Percentiles rank a stretch among this genome's conserved stretches.
Evolutionary conservation across 257 asterid genomes (phyloP).

Genomic region (Rubia yunnanensis): DNA sequence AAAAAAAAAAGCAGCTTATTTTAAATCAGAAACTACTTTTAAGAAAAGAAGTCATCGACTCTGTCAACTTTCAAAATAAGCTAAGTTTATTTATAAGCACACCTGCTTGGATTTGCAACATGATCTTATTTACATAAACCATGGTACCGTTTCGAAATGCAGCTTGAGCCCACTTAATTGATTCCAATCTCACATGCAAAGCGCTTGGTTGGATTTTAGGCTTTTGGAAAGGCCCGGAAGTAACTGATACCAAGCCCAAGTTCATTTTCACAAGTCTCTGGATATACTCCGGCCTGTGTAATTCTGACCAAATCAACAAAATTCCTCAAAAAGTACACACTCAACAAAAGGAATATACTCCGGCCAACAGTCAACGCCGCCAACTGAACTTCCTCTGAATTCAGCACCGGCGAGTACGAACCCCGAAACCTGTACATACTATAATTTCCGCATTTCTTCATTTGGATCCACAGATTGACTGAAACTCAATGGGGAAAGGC

Average conservation of each 20-base stretch:
- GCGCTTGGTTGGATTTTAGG: neutral
- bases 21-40: too few relatives aligned
- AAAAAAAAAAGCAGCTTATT: too few relatives aligned
- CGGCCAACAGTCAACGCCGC: neutral
- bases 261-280: neutral
- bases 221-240: neutral
- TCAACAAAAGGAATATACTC: neutral
- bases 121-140: too few relatives aligned
- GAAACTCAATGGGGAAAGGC: conserved; percentile 64
- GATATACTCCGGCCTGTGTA: neutral
- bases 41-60: too few relatives aligned
- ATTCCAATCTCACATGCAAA: too few relatives aligned
- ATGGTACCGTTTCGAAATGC: too few relatives aligned
- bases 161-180: too few relatives aligned
- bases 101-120: too few relatives aligned
- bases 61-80: too few relatives aligned
- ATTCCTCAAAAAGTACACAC: neutral
- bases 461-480: neutral
- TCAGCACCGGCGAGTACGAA: too few relatives aligned
- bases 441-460: neutral
- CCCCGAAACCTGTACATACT: neutral
- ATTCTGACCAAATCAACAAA: neutral
- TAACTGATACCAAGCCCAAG: neutral
- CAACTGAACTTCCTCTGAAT: too few relatives aligned
- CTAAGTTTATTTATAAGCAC: too few relatives aligned